Base-by-base conservation (phyloP, 805 yeast genomes). In the Nakazawaea pomicola region DNA sequence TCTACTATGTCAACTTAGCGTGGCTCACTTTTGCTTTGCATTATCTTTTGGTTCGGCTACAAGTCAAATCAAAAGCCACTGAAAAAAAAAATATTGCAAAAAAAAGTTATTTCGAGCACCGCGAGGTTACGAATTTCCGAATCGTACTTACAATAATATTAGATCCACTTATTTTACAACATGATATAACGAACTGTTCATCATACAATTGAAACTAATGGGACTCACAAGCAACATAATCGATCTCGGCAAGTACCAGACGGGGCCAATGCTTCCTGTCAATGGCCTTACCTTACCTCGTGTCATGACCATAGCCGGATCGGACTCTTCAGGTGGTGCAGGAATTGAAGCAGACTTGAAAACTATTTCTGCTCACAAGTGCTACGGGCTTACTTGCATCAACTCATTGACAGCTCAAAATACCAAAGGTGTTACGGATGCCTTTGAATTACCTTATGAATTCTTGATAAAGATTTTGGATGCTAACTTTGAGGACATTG, bases 261-360 rank as follows among this genome's bases (percentile, higher is more conserved):
- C 36, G 15, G 24, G 12, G 14, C 27, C 29, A 14, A 11, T 33
- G 17, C 15, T 7, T 12, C 12, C 20, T 1, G 2, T 14, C 16
- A 3, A 9, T 7, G 15, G 10, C 8, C 12, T 6, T n/a, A 3
- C 25, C 5, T 9, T 63, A 20, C 67, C 70, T 3, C 62, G 64
- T 1, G 74, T 73, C 1, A 49, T 73, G 41, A 67, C 73, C 0
- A 60, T 72, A 33, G 88, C 88, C 2, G 95, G 95, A 0, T 81
- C 91, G 0, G 96, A 87, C 56, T 74, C 80, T 33, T 81, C 91
- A 9, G 96, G 95, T 2, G 95, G 95, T 3, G 95, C 96, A 2
- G 96, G 96, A 3, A 79, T 87, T 37, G 95, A 87, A 57, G 95
- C 95, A 1, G 96, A 87, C 56, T 56, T 87, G 29, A 88, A 88